phyloP scores from a whole-genome alignment of 225 moss, liverwort and hornwort species.

The Ulota crispa region DNA sequence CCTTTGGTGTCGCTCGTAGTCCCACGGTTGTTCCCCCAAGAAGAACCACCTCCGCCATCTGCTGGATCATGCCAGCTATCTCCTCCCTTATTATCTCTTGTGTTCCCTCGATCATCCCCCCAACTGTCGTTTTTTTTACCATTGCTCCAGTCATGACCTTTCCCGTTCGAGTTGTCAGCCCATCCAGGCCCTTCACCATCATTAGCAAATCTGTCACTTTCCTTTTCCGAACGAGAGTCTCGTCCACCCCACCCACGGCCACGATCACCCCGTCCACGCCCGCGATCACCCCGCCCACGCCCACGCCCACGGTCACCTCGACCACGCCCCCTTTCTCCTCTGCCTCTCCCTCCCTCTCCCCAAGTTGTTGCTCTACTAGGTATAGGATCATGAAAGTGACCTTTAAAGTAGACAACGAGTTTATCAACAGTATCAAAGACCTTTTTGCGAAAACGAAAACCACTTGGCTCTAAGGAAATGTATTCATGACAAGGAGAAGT shows the following conservation, averaged over 20 bases:
- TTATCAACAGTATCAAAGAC: conserved; percentile 68
- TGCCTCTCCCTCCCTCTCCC: conserved; percentile 60
- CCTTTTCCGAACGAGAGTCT: conserved; percentile 35
- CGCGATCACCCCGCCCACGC: conserved; percentile 26
- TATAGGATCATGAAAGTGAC: conserved; percentile 75
- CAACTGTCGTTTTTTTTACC: conserved; percentile 31
- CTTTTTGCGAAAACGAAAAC: conserved; percentile 79
- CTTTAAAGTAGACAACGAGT: conserved; percentile 78
- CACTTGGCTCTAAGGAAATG: conserved; percentile 77
- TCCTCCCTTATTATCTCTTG: conserved; percentile 22
- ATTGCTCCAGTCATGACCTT: conserved; percentile 30
- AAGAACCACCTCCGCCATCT: conserved; percentile 17
- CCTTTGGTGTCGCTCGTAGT: conserved; percentile 23
- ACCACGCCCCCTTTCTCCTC: conserved; percentile 38
- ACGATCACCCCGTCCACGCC: conserved; percentile 27
- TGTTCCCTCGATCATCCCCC: conserved; percentile 31
- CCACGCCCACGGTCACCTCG: conserved; percentile 27
- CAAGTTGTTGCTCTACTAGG: conserved; percentile 68
- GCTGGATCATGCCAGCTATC: conserved; percentile 26
- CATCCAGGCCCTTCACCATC: conserved; percentile 37
- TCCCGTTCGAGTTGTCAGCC: conserved; percentile 33
- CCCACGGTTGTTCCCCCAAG: conserved; percentile 32
- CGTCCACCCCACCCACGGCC: conserved; percentile 33
- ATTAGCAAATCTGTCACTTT: conserved; percentile 38
- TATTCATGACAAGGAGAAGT: conserved; percentile 78